Base-by-base conservation (phyloP, 805 yeast genomes). In the Kuraishia piskuri region DNA sequence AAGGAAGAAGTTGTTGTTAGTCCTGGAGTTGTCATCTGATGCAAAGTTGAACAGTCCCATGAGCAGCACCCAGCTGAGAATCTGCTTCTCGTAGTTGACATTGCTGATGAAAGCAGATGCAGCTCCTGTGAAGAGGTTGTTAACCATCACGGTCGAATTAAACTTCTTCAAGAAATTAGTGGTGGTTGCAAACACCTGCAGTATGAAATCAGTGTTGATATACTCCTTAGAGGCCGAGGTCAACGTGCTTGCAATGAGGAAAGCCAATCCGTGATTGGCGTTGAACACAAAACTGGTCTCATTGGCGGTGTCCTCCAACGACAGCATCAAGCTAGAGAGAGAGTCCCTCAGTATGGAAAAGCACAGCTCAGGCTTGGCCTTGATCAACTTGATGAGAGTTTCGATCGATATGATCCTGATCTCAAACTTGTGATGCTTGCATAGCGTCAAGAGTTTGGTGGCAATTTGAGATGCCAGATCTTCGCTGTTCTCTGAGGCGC, bases 31-130 rank as follows among this genome's bases (percentile, higher is more conserved):
- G 7, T 56, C 57, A 46, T 65, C 65, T 2, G 67, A 58, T 2
- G 65, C 68, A 60, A 80, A 78, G 50, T 82, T 78, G 74, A 86
- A 79, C 3, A 86, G 64, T 2, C 92, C 92, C 55, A 75, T 71
- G 22, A 87, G 61, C 22, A 84, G 60, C 17, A 79, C 74, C 92
- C 94, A 87, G 46, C 88, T 67, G 47, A 78, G 64, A 50, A 78
- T 53, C 57, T 70, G 74, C 52, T 63, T 68, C 53, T 70, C 72
- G 55, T 69, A 70, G 46, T 62, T 59, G 2, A 56, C 50, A 53
- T 68, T 66, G 1, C 68, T 63, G 26, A 70, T 64, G 25, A 51
- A 58, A 14, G 57, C 56, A 21, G 65, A 64, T 6, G 66, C 61
- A 19, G 59, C 63, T n/a, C 59, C 59, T 9, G 67, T 65, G 54